Conservation (phyloP, 805 yeast species). For the Wickerhamomyces strasburgensis region DNA sequence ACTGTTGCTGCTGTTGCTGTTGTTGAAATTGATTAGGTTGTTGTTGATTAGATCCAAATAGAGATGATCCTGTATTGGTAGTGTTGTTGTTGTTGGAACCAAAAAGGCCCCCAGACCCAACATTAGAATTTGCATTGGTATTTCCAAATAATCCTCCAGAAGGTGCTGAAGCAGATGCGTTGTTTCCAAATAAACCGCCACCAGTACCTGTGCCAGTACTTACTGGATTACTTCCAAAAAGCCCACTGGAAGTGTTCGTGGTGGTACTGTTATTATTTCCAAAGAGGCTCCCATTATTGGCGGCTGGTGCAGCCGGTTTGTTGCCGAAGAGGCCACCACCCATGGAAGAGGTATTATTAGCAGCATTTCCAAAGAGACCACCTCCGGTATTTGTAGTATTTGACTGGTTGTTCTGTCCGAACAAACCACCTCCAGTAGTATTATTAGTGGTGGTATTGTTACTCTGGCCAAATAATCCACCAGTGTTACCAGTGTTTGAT, state of each 20-base stretch:
- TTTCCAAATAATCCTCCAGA: slow-evolving; percentile 27
- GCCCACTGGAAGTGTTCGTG: slow-evolving; percentile 17
- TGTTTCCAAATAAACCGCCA: slow-evolving; percentile 42
- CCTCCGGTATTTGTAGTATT: slow-evolving; percentile 4
- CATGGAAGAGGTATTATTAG: slow-evolving; percentile 1
- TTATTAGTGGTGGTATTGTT: slow-evolving; percentile 1
- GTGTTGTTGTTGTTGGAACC: slow-evolving; percentile 2
- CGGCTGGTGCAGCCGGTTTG: slow-evolving; percentile 6
- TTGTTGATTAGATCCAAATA: slow-evolving; percentile 13
- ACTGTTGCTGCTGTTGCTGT: slow-evolving; percentile 31
- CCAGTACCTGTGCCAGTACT: slow-evolving; percentile 23
- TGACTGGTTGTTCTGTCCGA: not conserved
- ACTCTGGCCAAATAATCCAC: slow-evolving; percentile 27
- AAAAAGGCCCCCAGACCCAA: slow-evolving; percentile 20
- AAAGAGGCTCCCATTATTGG: slow-evolving; percentile 13
- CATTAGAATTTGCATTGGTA: slow-evolving; percentile 9
- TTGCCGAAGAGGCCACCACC: slow-evolving; percentile 23
- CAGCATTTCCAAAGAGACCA: slow-evolving; percentile 16
- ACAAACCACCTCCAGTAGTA: not conserved
- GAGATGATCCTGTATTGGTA: slow-evolving; percentile 9
- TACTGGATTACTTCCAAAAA: slow-evolving; percentile 31
- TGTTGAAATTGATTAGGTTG: slow-evolving; percentile 8
- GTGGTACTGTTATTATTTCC: slow-evolving; percentile 9
- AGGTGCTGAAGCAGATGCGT: slow-evolving; percentile 5
- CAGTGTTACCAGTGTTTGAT: slow-evolving; percentile 1